Conservation (phyloP, 306 rosid species). For the Cucurbita ficifolia region DNA sequence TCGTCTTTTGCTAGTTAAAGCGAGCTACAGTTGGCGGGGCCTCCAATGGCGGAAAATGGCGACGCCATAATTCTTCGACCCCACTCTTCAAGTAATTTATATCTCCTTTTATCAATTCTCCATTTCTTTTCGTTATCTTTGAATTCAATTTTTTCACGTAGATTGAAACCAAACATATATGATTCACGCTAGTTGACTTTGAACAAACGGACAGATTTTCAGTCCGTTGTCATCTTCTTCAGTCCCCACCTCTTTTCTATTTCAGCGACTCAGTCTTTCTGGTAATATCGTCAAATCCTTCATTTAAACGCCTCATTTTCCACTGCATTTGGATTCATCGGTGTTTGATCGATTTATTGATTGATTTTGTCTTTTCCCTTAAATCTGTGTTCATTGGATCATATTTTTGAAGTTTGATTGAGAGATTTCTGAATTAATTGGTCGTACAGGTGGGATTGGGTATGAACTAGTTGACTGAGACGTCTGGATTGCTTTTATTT, state of each 20-base stretch:
- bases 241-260: not conserved
- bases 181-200: slow-evolving; percentile 6
- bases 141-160: not conserved
- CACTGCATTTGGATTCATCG: not conserved
- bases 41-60: not conserved
- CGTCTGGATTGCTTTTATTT: not conserved
- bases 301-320: not conserved
- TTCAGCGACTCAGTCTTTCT: not conserved
- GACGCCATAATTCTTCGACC: not conserved
- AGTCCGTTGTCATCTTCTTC: not conserved
- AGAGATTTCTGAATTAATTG: not conserved
- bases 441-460: not conserved
- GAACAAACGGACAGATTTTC: not conserved
- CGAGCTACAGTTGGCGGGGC: not conserved
- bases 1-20: not conserved
- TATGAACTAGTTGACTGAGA: not conserved
- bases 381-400: not conserved
- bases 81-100: not conserved
- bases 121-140: not conserved
- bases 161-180: not conserved
- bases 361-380: not conserved
- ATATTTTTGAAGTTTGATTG: not conserved
- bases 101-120: not conserved
- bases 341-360: not conserved
- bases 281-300: not conserved